Conservation (phyloP, 495 filamentous ascomycete genomes). For the Glutinoglossum americanum region DNA sequence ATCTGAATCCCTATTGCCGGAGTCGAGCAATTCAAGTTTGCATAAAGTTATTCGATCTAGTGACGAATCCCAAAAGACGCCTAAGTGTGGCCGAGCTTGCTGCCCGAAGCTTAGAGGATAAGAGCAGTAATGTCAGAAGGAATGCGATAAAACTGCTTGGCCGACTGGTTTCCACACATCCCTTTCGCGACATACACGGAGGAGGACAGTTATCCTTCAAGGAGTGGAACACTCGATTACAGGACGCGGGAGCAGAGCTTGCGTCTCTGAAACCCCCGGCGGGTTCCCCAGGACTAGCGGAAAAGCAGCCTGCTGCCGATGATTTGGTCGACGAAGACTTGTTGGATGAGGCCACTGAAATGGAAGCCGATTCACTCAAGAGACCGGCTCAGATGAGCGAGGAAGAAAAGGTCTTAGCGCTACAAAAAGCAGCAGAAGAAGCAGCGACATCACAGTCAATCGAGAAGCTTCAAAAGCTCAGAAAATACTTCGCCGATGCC, state of each 20-base stretch:
- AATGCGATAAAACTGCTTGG: slow-evolving; percentile 88
- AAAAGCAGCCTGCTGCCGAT: slow-evolving; percentile 28
- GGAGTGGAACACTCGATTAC: slow-evolving; percentile 64
- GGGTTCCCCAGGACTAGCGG: slow-evolving; percentile 54
- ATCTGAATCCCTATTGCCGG: slow-evolving; percentile 91
- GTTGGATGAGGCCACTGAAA: slow-evolving; percentile 72
- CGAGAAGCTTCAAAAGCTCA: slow-evolving; percentile 63
- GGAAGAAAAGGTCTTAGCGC: slow-evolving; percentile 27
- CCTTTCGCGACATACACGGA: slow-evolving; percentile 80
- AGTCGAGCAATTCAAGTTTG: slow-evolving; percentile 86
- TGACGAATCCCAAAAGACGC: slow-evolving; percentile 77
- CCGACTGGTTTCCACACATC: slow-evolving; percentile 75
- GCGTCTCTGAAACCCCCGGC: slow-evolving; percentile 58
- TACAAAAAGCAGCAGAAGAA: slow-evolving; percentile 22
- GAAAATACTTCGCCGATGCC: slow-evolving; percentile 78
- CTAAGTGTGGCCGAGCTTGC: slow-evolving; percentile 73
- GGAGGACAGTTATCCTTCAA: slow-evolving; percentile 64
- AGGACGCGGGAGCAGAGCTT: slow-evolving; percentile 61
- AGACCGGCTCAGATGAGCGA: slow-evolving; percentile 39
- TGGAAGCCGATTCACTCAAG: slow-evolving; percentile 40
- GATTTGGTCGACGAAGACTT: slow-evolving; percentile 51
- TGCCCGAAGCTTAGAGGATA: slow-evolving; percentile 77
- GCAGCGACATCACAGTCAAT: slow-evolving; percentile 59
- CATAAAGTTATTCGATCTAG: slow-evolving; percentile 72
- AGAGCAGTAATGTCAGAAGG: slow-evolving; percentile 87